A percentile compares a stretch with the other conserved stretches of the same genome.
Evolutionary conservation across 1,284 basidiomycete species (phyloP).

Genomic region (Tremellales sp.): DNA sequence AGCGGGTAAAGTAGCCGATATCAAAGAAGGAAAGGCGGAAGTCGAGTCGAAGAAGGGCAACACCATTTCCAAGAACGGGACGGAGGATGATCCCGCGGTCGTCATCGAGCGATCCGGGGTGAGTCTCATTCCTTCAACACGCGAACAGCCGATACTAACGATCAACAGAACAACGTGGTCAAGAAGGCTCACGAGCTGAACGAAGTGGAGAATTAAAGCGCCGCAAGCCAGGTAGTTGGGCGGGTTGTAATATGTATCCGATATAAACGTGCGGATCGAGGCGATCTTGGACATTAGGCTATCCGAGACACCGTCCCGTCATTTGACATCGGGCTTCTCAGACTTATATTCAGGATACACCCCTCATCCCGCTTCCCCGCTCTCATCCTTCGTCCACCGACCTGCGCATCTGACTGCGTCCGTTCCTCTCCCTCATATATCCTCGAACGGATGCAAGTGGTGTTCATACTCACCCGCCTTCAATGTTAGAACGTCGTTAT

Average conservation of each 20-base stretch:
- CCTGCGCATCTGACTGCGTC: neutral
- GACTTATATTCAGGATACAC: too few relatives aligned
- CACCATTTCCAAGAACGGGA: constrained; percentile 37
- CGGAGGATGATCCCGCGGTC: constrained; percentile 40
- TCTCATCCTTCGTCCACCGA: too few relatives aligned
- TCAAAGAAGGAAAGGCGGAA: constrained; percentile 30
- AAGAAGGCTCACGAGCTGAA: constrained; percentile 39
- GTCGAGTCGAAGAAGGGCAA: constrained; percentile 40
- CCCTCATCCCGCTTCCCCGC: too few relatives aligned
- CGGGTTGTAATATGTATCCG: neutral
- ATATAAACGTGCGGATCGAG: neutral
- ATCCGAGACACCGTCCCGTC: too few relatives aligned
- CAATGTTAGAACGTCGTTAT: too few relatives aligned
- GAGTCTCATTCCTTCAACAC: too few relatives aligned
- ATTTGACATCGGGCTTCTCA: too few relatives aligned
- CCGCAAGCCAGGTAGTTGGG: too few relatives aligned
- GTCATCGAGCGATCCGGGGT: constrained; percentile 37
- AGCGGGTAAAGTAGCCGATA: constrained; percentile 38
- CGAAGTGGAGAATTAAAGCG: constrained; percentile 27
- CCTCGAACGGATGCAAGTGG: too few relatives aligned
- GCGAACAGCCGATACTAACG: too few relatives aligned
- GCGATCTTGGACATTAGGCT: neutral
- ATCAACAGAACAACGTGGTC: constrained; percentile 32
- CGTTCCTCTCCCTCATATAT: neutral
- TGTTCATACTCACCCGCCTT: too few relatives aligned